Evolutionary conservation across 2,329 filamentous ascomycete genomes (phyloP), one percentile per base, ranked within the genome.

Genomic region (Curvularia lunata): DNA sequence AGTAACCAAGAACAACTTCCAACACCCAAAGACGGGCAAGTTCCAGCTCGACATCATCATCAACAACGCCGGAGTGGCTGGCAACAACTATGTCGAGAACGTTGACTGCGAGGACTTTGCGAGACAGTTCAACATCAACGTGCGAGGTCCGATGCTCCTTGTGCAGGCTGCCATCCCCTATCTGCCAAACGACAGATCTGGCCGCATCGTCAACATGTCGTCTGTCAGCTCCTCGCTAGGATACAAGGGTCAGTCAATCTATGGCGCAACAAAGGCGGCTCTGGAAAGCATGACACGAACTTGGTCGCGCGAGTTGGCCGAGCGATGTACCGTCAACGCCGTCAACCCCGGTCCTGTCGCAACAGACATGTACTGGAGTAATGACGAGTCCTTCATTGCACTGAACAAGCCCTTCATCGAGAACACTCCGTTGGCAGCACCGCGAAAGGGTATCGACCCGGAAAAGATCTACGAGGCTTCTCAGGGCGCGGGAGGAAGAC

Each of bases 31-130:
- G 67, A 82, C 78, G 61, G 76, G 77, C 58, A 80, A 81, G 54
- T 85, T 92, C 73, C 86, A 88, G 69, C 84, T 96, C 70, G 91
- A 96, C 78, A 91, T 96, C 60, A 81, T 96, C 52, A 81, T 96
- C 81, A 96, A 96, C 84, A 96, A 96, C 75, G 92, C 92, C 28
- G 92, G 91, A 25, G 80, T 85, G 2, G 78, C 82, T 10, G 76
- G 85, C 38, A 94, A 95, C 78, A 85, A 88, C 66, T 74, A 80
- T 25, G 78, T 90, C 23, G 83, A 85, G 49, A 84, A 90, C 27
- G 85, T 91, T 61, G 84, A 83, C 4, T 72, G 82, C 5, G 82
- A 82, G 12, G 85, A 92, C 69, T 96, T 93, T 78, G 83, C 87
- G 42, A 80, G 83, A 66, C 87, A 89, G 55, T 96, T 91, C 80